Evolutionary conservation across 768 basidiomycete genomes (phyloP), one percentile per base, ranked within the genome.

Genomic region (Mycena rosella): DNA sequence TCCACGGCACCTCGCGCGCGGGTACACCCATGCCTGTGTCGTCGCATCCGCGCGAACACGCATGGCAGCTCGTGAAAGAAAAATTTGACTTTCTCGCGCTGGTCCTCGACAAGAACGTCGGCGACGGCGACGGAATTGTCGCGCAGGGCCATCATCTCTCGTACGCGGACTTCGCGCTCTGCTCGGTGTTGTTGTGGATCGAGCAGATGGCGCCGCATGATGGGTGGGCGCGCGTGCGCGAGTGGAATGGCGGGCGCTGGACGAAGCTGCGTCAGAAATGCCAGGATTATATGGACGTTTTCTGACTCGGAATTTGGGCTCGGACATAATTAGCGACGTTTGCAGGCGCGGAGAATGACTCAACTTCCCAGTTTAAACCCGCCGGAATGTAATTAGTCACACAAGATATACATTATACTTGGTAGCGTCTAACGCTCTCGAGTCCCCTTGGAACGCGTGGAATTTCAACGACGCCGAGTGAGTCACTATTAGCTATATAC

Each of bases 231-330:
- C 74, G 83, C 49, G 76, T 88, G 2, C 74, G 81, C 36, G 78
- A 80, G 24, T 88, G 87, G 87, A 82, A 86, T 63, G 81, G 78
- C 3, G 85, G 87, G 3, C 74, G 86, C 30, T 88, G 87, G 87
- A 76, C 77, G 42, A 75, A 78, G 52, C 73, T 88, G 52, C 80
- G 81, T 76, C 80, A 81, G 57, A 78, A 81, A 49, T 87, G 86
- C 70, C 75, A 74, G 59, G 78, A 76, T 8, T 85, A 83, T 67
- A 87, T 87, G 86, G 85, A 52, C 9, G 48, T 59, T n/a, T 82
- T 81, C 68, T 90, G 80, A 82, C 44, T 57, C 53, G n/a, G n/a
- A n/a, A n/a, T n/a, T n/a, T n/a, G n/a, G n/a, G n/a, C n/a, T n/a
- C n/a, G n/a, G n/a, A n/a, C n/a, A n/a, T n/a, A n/a, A n/a, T n/a